Base-by-base conservation (phyloP, 2,329 filamentous ascomycete species). In the Exophiala sideris region DNA sequence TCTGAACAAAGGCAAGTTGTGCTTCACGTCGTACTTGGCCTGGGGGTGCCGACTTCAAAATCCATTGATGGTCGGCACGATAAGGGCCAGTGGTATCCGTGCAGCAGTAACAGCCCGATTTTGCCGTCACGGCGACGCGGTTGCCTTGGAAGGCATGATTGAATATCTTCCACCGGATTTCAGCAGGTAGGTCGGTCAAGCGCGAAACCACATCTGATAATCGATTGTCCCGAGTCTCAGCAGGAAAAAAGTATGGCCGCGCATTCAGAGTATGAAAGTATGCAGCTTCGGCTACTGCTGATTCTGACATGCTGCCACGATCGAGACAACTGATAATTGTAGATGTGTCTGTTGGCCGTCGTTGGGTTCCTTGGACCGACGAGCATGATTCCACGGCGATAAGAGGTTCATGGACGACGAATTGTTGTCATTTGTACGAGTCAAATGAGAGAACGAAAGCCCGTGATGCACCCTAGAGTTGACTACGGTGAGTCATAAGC, bases 231-330 rank as follows among this genome's bases (percentile, higher is more conserved):
- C 47, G 41, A 5, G 9, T 20, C 9, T 54, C 52, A 3, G 32
- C 8, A 16, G 47, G 51, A 32, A 38, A 52, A n/a, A 49, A 45
- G 34, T 48, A 58, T 5, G 47, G 51, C 8, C 55, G 46, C 11
- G 56, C 48, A 21, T 29, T 58, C 32, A 58, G 41, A 4, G 56
- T 55, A 48, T 58, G 56, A 33, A 21, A 48, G 34, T 54, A 50
- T 34, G 48, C 24, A 11, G 48, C n/a, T 20, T 55, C 52, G 5
- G 52, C 52, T 8, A 47, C 21, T 8, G 29, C 46, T 33, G 46
- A 49, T 16, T 54, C 51, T 21, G 51, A 21, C 50, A 53, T 53
- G 32, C 12, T 49, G 24, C 12, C 6, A 39, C 5, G 10, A 39
- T 8, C 24, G 5, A 29, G 24, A 5, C 5, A 8, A 29, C 7